These are phyloP conservation scores for Hysterangium stoloniferum DNA, from an alignment of 768 basidiomycete genomes.

Conservation along the genomic window DNA sequence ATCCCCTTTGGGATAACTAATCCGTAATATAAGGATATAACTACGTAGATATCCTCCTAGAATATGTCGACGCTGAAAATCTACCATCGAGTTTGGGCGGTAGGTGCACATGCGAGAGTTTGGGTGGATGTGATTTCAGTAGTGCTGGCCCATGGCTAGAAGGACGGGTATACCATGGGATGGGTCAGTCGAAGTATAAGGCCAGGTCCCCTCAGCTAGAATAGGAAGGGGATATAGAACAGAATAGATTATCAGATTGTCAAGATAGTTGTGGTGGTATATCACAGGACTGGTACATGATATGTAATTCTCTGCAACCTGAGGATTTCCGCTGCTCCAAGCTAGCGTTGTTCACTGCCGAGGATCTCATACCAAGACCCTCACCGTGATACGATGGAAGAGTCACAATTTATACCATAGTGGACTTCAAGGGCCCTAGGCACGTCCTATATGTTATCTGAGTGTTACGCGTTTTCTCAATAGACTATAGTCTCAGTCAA, in stretches of 20 bases:
- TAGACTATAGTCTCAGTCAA: conserved; percentile 40
- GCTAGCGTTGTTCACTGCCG: too few species aligned
- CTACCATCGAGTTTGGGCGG: conserved; percentile 58
- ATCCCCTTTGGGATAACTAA: too few species aligned
- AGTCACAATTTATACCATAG: conserved; percentile 53
- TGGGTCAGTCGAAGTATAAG: background rate
- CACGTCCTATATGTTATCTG: conserved; percentile 22
- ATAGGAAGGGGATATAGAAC: background rate
- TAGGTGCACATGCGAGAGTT: conserved; percentile 47
- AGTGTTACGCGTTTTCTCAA: background rate
- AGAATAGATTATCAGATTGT: too few species aligned
- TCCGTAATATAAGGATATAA: conserved; percentile 39
- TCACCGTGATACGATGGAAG: too few species aligned
- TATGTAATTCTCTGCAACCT: too few species aligned
- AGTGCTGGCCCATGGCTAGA: conserved; percentile 68
- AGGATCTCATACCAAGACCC: too few species aligned
- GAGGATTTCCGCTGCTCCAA: too few species aligned
- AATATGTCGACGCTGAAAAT: conserved; percentile 53
- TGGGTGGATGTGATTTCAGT: conserved; percentile 52
- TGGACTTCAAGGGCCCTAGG: conserved; percentile 68
- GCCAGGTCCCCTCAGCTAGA: background rate
- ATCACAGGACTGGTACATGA: too few species aligned
- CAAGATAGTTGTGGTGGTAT: too few species aligned
- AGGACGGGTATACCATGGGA: conserved; percentile 23
- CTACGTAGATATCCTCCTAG: conserved; percentile 48